Evolutionary conservation across 2,329 filamentous ascomycete genomes (phyloP).

Genomic region (Clonostachys rhizophaga): DNA sequence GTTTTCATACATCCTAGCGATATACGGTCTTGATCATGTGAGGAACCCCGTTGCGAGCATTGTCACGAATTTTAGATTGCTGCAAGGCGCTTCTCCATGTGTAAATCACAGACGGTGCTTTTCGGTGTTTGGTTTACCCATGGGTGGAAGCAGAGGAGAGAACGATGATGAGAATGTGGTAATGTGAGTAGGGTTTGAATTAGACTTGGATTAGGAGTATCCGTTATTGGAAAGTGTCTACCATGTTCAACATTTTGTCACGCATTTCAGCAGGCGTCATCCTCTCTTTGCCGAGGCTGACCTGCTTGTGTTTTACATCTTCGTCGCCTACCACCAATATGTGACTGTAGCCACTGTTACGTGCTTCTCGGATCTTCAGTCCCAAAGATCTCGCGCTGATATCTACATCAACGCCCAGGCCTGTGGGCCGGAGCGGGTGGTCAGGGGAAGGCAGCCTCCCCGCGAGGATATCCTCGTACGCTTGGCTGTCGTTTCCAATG

Average conservation of each 20-base stretch:
- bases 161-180: too few relatives aligned
- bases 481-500: slow-evolving; percentile 33
- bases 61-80: too few relatives aligned
- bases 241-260: slow-evolving; percentile 36
- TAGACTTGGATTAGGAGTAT: too few relatives aligned
- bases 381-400: slow-evolving; percentile 55
- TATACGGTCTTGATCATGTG: too few relatives aligned
- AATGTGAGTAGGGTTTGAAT: too few relatives aligned
- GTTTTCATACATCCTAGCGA: too few relatives aligned
- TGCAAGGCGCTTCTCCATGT: too few relatives aligned
- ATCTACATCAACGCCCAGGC: slow-evolving; percentile 67
- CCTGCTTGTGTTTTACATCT: slow-evolving; percentile 53
- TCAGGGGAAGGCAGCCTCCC: slow-evolving; percentile 21
- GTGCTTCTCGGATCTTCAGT: slow-evolving; percentile 71
- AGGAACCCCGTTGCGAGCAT: too few relatives aligned
- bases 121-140: too few relatives aligned
- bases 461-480: slow-evolving; percentile 23
- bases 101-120: too few relatives aligned
- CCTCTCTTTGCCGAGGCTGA: slow-evolving; percentile 36
- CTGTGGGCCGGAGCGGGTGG: slow-evolving; percentile 49
- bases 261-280: slow-evolving; percentile 40
- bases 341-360: slow-evolving; percentile 64
- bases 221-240: slow-evolving; percentile 40
- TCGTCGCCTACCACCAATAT: slow-evolving; percentile 68
- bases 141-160: too few relatives aligned